Base-by-base conservation (phyloP, 148 eudicot genomes). In the Amaranthus palmeri region DNA sequence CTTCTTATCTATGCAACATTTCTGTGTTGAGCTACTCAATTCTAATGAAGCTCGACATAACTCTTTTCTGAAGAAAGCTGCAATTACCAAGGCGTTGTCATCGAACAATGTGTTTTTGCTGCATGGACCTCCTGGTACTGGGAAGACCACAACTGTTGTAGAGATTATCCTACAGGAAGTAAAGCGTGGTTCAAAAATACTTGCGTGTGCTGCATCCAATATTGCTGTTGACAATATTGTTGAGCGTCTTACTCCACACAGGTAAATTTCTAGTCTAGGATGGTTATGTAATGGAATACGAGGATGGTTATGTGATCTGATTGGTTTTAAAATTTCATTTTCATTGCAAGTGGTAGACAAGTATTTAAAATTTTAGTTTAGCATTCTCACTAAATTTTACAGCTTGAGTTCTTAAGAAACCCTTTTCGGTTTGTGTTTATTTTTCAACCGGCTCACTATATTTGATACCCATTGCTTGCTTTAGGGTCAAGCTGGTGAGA, bases 121-220 rank as follows among this genome's bases (percentile, higher is more conserved):
- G 64, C 98, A 93, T 65, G 98, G 98, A 63, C 98, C 98, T 86
- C 98, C 98, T 77, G 98, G 98, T 78, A 93, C 98, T 50, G 98
- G 98, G 64, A 93, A 93, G 81, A 93, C 98, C 65, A 93, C 98
- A 2, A 93, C 98, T 47, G 97, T 93, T 58, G 97, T 93, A 59
- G 98, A 93, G 80, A 91, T 91, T 73, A 93, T 93, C 72, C 83
- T 93, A 67, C 98, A 93, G 74, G 98, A 93, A 89, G 96, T 93
- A 54, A 91, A 93, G 77, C 96, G 97, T 77, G 98, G 98, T 67
- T 91, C 97, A 67, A 93, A 93, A 85, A 81, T 93, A 84, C 98
- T 93, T 83, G 97, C 97, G 75, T 91, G 98, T 89, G 98, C 98
- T 58, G 98, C 98, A 73, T 93, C 98, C 69, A 93, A 93, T 80